phyloP scores from a whole-genome alignment of 2,329 filamentous ascomycete species.

The Fusarium compactum region DNA sequence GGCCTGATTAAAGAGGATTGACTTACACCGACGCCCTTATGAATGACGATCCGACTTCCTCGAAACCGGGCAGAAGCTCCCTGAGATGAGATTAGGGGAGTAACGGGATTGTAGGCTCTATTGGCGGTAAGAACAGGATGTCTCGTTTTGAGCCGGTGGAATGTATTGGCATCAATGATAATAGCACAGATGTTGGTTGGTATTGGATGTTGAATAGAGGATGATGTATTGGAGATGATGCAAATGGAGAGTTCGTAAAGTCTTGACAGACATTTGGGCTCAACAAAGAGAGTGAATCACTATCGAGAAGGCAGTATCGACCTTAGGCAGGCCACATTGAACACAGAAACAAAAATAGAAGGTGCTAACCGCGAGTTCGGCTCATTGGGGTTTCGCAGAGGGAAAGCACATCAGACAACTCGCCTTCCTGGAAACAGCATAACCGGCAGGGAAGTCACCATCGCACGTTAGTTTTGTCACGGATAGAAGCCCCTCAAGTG shows the following conservation, averaged over 20 bases:
- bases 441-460: background rate
- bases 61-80: slow-evolving; percentile 2
- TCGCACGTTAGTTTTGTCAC: background rate
- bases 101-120: background rate
- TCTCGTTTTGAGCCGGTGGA: background rate
- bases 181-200: background rate
- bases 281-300: background rate
- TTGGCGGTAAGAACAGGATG: slow-evolving; percentile 5
- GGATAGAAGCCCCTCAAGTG: background rate
- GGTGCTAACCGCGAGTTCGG: no score
- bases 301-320: background rate
- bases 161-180: background rate
- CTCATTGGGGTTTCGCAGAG: background rate
- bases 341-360: background rate
- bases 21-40: slow-evolving; percentile 13
- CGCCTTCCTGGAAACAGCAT: background rate
- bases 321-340: background rate
- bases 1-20: background rate
- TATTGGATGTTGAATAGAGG: background rate
- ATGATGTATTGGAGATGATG: background rate
- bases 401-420: background rate
- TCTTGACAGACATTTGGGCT: background rate
- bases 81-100: background rate
- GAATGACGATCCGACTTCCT: slow-evolving; percentile 12
- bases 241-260: background rate